Conservation (phyloP, 495 filamentous ascomycete genomes). For the Neurospora tetraspora region DNA sequence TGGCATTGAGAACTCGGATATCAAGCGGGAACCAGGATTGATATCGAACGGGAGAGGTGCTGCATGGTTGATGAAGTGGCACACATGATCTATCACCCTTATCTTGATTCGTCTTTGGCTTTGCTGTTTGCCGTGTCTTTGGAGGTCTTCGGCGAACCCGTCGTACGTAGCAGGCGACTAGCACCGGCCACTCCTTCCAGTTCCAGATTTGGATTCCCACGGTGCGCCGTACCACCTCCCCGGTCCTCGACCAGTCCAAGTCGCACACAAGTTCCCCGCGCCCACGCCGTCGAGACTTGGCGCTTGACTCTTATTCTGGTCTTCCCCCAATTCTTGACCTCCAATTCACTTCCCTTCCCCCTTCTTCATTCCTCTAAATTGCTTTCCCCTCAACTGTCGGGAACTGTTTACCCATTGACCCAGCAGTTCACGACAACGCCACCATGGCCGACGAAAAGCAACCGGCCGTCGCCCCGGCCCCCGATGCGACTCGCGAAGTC, state of each 20-base stretch:
- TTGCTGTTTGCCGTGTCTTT: neutral
- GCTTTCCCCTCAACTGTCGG: neutral
- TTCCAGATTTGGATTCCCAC: neutral
- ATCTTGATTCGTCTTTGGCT: neutral
- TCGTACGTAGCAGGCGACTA: neutral
- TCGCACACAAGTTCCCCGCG: neutral
- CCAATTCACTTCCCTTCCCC: neutral
- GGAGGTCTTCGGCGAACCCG: neutral
- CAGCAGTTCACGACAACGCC: neutral
- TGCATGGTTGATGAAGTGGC: neutral
- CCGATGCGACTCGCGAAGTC: neutral
- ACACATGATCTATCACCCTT: neutral
- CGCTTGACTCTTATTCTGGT: neutral
- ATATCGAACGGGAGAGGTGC: neutral
- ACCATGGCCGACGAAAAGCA: slow-evolving; percentile 8
- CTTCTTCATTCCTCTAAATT: slow-evolving; percentile 4
- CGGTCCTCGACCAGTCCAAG: neutral
- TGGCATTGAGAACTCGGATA: neutral
- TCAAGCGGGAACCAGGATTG: neutral
- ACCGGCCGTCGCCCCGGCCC: neutral
- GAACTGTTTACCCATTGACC: neutral
- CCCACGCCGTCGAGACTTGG: neutral
- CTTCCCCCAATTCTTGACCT: slow-evolving; percentile 1
- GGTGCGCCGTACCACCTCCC: neutral
- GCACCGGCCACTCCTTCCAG: neutral